These are phyloP conservation scores for Fusarium vanettenii DNA, from an alignment of 2,329 filamentous ascomycete species.

Conservation along the genomic window DNA sequence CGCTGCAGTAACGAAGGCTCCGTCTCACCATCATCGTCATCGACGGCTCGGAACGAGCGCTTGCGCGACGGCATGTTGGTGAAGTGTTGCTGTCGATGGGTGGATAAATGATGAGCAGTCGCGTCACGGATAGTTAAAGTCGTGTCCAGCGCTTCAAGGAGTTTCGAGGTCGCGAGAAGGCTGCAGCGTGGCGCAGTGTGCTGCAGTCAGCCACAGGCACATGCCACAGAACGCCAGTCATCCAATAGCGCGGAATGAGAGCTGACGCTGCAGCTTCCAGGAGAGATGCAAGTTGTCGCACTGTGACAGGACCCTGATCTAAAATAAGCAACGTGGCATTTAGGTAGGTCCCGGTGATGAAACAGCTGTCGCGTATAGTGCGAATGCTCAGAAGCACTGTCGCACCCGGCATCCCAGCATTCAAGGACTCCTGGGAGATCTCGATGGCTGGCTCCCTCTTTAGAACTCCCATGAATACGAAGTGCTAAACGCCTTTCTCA, in stretches of 20 bases:
- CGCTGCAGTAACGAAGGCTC: slow-evolving; percentile 60
- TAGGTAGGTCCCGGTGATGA: neutral
- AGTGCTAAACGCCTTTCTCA: slow-evolving; percentile 21
- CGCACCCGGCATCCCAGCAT: slow-evolving; percentile 18
- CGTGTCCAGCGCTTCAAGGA: slow-evolving; percentile 26
- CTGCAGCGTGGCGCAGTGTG: slow-evolving; percentile 39
- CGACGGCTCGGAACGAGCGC: slow-evolving; percentile 35
- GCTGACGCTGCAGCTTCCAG: slow-evolving; percentile 29
- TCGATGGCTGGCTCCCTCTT: slow-evolving; percentile 30
- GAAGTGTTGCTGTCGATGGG: slow-evolving; percentile 29
- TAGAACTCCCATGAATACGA: slow-evolving; percentile 16
- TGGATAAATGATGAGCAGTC: slow-evolving; percentile 23
- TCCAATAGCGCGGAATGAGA: slow-evolving; percentile 10
- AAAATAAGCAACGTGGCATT: slow-evolving; percentile 34
- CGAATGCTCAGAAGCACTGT: slow-evolving; percentile 21
- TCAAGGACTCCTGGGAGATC: slow-evolving; percentile 37
- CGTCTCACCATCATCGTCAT: slow-evolving; percentile 28
- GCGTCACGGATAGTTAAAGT: slow-evolving; percentile 40
- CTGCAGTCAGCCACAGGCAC: slow-evolving; percentile 44
- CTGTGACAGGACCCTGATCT: slow-evolving; percentile 37
- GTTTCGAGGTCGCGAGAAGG: slow-evolving; percentile 37
- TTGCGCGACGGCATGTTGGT: slow-evolving; percentile 45
- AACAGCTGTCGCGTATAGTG: slow-evolving; percentile 33
- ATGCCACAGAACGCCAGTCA: slow-evolving; percentile 28
- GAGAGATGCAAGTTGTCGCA: slow-evolving; percentile 29